phyloP scores from a whole-genome alignment of 2,329 filamentous ascomycete genomes.

The Pezicula radicicola region DNA sequence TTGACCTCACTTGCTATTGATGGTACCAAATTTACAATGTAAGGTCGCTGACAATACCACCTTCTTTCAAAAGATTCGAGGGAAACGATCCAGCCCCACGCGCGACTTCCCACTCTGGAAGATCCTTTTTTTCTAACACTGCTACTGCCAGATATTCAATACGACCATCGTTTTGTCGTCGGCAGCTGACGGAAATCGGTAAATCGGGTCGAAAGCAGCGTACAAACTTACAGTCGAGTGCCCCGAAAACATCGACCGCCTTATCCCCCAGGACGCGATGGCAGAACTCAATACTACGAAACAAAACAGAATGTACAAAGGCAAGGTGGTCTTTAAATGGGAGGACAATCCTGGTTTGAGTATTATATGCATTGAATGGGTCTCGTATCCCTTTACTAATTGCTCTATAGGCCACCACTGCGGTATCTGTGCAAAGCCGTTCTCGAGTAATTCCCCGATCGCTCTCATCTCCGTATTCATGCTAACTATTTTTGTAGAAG shows the following conservation, averaged over 20 bases:
- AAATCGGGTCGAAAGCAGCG: too few relatives aligned
- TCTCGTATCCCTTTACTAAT: slow-evolving; percentile 9
- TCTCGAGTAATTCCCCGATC: slow-evolving; percentile 19
- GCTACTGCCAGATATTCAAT: too few relatives aligned
- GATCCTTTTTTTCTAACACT: too few relatives aligned
- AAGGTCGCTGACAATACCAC: too few relatives aligned
- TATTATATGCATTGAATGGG: slow-evolving; percentile 5
- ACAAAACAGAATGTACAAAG: slow-evolving; percentile 11
- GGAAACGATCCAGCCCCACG: too few relatives aligned
- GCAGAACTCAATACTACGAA: neutral
- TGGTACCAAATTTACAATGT: too few relatives aligned
- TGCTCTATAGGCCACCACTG: slow-evolving; percentile 27
- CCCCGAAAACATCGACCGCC: neutral
- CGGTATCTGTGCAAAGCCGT: slow-evolving; percentile 24
- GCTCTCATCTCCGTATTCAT: neutral
- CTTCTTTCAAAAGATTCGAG: too few relatives aligned
- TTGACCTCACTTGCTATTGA: too few relatives aligned
- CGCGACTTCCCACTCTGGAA: too few relatives aligned
- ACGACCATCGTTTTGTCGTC: too few relatives aligned
- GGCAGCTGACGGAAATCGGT: too few relatives aligned
- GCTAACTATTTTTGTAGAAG: slow-evolving; percentile 16
- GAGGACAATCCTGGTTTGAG: slow-evolving; percentile 27
- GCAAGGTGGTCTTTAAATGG: slow-evolving; percentile 26
- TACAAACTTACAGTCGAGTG: too few relatives aligned
- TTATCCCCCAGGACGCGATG: neutral